phyloP scores from a whole-genome alignment of 2,329 filamentous ascomycete genomes.

The Zasmidium angulare region DNA sequence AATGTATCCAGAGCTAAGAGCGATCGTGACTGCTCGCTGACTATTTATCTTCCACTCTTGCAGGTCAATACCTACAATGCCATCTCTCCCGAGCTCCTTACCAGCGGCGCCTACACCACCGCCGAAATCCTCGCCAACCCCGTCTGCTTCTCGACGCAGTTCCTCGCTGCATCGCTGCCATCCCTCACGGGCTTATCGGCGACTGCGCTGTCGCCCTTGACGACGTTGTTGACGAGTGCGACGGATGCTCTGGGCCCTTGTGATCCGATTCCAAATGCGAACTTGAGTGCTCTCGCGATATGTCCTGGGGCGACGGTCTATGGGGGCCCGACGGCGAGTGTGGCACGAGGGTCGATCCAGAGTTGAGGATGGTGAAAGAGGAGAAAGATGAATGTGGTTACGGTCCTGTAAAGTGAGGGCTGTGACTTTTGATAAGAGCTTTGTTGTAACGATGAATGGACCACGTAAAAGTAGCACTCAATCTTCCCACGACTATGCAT shows the following conservation, averaged over 20 bases:
- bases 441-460: no score
- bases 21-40: no score
- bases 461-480: no score
- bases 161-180: conserved; percentile 2
- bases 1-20: no score
- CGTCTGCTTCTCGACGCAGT: conserved; percentile 1
- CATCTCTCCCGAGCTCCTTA: conserved; percentile 21
- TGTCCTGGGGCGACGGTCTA: conserved; percentile 2
- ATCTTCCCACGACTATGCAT: no score
- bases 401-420: not conserved
- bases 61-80: conserved; percentile 29
- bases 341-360: not conserved
- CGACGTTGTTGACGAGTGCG: not conserved
- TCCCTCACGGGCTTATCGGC: conserved; percentile 16
- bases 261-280: conserved; percentile 15
- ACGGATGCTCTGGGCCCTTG: conserved; percentile 18
- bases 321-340: not conserved
- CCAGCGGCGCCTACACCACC: not conserved
- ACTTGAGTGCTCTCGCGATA: not conserved
- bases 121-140: conserved; percentile 7
- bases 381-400: not conserved
- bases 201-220: not conserved
- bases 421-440: no score
- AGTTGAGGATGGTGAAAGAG: not conserved
- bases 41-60: no score